A percentile compares a stretch with the other conserved stretches of the same genome.
phyloP scores from a whole-genome alignment of 2,329 filamentous ascomycete genomes.

The Ambrosiella cleistominuta region DNA sequence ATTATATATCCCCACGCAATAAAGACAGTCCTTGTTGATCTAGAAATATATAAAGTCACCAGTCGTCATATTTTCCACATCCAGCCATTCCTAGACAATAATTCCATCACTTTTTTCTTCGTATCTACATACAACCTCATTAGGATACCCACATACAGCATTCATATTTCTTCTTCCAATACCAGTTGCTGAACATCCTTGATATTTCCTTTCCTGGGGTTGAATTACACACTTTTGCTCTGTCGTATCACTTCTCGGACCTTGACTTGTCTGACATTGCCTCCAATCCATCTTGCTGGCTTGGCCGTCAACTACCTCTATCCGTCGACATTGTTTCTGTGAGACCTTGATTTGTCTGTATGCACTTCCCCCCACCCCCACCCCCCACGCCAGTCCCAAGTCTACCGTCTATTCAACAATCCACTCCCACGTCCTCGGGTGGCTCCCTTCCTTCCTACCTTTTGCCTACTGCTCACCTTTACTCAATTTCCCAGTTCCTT shows the following conservation, averaged over 20 bases:
- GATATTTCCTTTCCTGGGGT: background rate
- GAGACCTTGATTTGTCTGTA: background rate
- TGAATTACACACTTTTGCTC: background rate
- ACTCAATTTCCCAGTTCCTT: background rate
- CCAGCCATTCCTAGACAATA: background rate
- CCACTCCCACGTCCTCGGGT: background rate
- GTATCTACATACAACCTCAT: background rate
- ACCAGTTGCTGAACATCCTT: background rate
- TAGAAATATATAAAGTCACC: too few species aligned
- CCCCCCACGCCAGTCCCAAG: too few species aligned
- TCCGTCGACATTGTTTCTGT: background rate
- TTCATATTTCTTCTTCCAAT: background rate
- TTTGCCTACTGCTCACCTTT: too few species aligned
- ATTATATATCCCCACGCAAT: too few species aligned
- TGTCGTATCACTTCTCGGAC: background rate
- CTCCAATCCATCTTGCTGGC: background rate
- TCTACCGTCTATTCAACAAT: background rate
- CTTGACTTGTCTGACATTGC: background rate
- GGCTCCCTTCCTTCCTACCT: background rate
- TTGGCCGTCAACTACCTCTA: background rate
- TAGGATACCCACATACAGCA: background rate
- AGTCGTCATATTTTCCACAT: background rate
- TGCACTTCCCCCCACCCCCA: background rate
- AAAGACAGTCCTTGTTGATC: too few species aligned
- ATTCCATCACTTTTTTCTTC: background rate